phyloP scores from a whole-genome alignment of 129 eudicot genomes.

The Arctium lappa region DNA sequence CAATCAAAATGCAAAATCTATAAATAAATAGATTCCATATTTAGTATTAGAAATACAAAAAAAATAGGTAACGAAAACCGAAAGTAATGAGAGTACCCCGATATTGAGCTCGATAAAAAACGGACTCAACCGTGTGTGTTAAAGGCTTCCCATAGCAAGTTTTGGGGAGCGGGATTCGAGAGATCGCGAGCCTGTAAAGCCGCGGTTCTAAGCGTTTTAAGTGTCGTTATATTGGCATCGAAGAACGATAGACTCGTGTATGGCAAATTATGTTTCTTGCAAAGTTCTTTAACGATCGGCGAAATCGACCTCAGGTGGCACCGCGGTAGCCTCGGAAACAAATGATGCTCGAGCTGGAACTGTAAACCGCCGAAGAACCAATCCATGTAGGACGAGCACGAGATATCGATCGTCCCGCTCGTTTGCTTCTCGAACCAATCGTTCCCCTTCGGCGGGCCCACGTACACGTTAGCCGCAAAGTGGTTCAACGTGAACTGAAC shows the following conservation, averaged over 20 bases:
- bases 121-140: slow-evolving; percentile 34
- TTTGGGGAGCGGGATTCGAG: slow-evolving; percentile 25
- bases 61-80: background rate
- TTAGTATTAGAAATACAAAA: slow-evolving; percentile 11
- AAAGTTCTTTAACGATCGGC: slow-evolving; percentile 35
- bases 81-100: slow-evolving; percentile 5
- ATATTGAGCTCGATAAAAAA: background rate
- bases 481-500: slow-evolving; percentile 43
- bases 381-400: slow-evolving; percentile 39
- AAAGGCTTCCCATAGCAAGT: slow-evolving; percentile 37
- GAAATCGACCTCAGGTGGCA: slow-evolving; percentile 35
- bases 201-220: slow-evolving; percentile 32
- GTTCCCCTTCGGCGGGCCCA: slow-evolving; percentile 40
- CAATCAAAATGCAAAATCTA: slow-evolving; percentile 10
- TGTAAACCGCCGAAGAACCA: slow-evolving; percentile 43
- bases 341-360: slow-evolving; percentile 41
- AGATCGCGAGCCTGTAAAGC: slow-evolving; percentile 42
- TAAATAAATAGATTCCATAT: slow-evolving; percentile 11
- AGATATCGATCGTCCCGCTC: slow-evolving; percentile 31
- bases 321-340: slow-evolving; percentile 42
- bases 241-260: slow-evolving; percentile 30
- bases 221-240: slow-evolving; percentile 31
- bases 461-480: slow-evolving; percentile 34
- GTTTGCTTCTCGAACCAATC: slow-evolving; percentile 45
- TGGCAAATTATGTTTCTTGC: slow-evolving; percentile 36